These are phyloP conservation scores for Botryosphaeria agaves DNA, from an alignment of 2,329 filamentous ascomycete genomes.

Conservation along the genomic window DNA sequence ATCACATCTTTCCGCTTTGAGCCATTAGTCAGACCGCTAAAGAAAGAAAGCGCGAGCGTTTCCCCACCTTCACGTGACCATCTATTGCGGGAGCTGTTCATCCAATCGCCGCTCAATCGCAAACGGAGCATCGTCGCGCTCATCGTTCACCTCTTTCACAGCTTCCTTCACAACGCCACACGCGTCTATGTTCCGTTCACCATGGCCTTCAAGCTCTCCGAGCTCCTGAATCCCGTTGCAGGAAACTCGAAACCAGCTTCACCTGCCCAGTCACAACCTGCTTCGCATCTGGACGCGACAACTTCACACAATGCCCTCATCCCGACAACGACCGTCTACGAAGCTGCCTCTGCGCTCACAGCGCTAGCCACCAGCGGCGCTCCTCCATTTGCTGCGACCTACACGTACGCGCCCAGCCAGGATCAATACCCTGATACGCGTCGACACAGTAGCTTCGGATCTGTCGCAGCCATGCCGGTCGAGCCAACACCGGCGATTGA, in stretches of 20 bases:
- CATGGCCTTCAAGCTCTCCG: constrained; percentile 14
- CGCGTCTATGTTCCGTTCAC: too few species aligned
- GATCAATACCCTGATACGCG: constrained; percentile 8
- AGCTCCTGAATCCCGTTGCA: constrained; percentile 19
- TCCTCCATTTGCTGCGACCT: constrained; percentile 8
- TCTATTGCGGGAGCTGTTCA: too few species aligned
- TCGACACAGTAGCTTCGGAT: constrained; percentile 17
- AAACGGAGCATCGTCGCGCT: too few species aligned
- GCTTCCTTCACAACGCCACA: too few species aligned
- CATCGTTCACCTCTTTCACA: too few species aligned
- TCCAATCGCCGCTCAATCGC: too few species aligned
- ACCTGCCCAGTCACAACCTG: not conserved
- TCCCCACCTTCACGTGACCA: too few species aligned
- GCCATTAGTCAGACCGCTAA: too few species aligned
- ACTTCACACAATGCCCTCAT: constrained; percentile 4
- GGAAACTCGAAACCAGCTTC: constrained; percentile 4
- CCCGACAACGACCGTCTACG: constrained; percentile 11
- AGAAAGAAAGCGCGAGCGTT: too few species aligned
- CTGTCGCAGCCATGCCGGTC: constrained; percentile 16
- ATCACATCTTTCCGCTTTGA: too few species aligned
- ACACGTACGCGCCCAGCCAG: constrained; percentile 7
- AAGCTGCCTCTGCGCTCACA: constrained; percentile 20
- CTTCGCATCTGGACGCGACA: constrained; percentile 6
- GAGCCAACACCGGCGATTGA: constrained; percentile 21
- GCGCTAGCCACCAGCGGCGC: constrained; percentile 10